phyloP scores from a whole-genome alignment of 2,329 filamentous ascomycete species.

The Hypoxylon rubiginosum region DNA sequence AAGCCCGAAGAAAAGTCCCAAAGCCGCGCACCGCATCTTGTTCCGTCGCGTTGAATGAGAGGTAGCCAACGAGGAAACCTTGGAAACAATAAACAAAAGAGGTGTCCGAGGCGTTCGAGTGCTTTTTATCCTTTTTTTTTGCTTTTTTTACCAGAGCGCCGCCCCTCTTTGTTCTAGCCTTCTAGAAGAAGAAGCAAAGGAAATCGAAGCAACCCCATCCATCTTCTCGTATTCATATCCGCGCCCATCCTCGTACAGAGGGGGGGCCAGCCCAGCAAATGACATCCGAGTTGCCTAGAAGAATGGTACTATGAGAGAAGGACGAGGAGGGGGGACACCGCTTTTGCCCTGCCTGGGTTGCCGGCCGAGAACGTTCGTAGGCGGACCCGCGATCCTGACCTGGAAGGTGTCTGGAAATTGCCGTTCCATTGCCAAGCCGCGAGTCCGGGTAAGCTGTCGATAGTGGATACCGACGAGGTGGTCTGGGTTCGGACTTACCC shows the following conservation, averaged over 20 bases:
- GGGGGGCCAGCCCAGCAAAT: not conserved
- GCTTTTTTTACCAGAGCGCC: not conserved
- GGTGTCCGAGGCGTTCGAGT: not conserved
- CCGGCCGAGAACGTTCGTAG: slow-evolving; percentile 19
- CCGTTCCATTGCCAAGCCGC: slow-evolving; percentile 30
- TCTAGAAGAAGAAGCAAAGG: not conserved
- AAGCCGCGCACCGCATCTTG: slow-evolving; percentile 25
- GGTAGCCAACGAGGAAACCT: not conserved
- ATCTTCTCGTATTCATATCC: slow-evolving; percentile 20
- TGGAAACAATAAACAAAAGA: not conserved
- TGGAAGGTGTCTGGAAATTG: slow-evolving; percentile 32
- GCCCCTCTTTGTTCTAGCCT: slow-evolving; percentile 17
- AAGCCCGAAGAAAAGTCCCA: slow-evolving; percentile 15
- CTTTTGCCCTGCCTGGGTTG: slow-evolving; percentile 17
- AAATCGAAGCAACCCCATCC: not conserved
- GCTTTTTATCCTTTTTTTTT: not conserved
- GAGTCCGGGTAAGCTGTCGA: slow-evolving; percentile 11
- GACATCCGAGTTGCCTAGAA: slow-evolving; percentile 21
- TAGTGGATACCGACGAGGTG: slow-evolving; percentile 10
- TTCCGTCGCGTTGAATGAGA: slow-evolving; percentile 7
- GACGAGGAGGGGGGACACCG: not conserved
- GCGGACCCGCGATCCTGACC: slow-evolving; percentile 28
- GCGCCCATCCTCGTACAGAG: not conserved
- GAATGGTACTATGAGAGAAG: not conserved
- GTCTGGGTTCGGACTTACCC: not conserved